Conservation (phyloP, 305 asterid species). For the Solanum chacoense region DNA sequence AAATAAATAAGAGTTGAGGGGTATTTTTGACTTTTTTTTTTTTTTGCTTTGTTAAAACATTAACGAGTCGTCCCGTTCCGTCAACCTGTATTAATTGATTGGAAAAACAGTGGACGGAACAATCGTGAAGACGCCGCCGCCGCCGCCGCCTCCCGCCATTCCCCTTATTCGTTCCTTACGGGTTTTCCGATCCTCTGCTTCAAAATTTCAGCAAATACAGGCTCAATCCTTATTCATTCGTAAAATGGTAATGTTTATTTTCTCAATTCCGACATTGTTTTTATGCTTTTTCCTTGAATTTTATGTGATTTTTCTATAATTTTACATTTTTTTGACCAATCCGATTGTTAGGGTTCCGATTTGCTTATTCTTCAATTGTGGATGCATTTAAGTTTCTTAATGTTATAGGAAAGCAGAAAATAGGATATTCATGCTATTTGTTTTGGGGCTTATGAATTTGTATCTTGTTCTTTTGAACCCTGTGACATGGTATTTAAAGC, state of each 20-base stretch:
- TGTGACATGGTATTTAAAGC: neutral
- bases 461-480: neutral
- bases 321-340: neutral
- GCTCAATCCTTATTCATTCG: neutral
- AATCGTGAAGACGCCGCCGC: neutral
- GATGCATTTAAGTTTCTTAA: neutral
- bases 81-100: neutral
- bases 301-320: neutral
- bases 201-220: neutral
- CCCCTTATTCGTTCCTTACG: neutral
- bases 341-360: neutral
- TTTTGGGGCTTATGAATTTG: neutral
- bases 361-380: neutral
- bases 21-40: too few species aligned
- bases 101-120: neutral
- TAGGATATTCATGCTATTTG: neutral
- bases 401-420: neutral
- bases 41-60: neutral
- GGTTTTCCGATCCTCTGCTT: neutral
- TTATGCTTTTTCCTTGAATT: neutral
- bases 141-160: neutral
- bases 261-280: neutral
- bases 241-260: neutral
- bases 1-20: neutral
- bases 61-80: neutral